Evolutionary conservation across 2,329 filamentous ascomycete species (phyloP), one percentile per base, ranked within the genome.

Genomic region (Botryotinia calthae): DNA sequence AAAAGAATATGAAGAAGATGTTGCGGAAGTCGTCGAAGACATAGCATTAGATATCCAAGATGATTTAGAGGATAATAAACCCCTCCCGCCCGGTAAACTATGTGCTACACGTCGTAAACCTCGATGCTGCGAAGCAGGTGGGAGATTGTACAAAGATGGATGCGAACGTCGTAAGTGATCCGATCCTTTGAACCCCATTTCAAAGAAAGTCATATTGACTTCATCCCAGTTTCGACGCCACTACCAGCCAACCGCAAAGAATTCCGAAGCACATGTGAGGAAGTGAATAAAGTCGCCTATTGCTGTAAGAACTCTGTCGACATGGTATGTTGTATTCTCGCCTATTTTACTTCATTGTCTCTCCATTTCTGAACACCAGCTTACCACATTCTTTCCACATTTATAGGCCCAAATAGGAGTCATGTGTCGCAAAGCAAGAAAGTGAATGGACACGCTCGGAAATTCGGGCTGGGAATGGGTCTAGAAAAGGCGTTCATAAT

Each of bases 71-170:
- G 62, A 31, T 20, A 48, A 9, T 4, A 65, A 42, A 4, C n/a
- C 42, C n/a, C 18, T 31, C 9, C 28, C n/a, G 1, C 42, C 62
- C 9, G 20, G n/a, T 18, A 54, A 54, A 40, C 46, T 67, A n/a
- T 67, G 64, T 34, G 6, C 14, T 34, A n/a, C 16, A 12, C 31
- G 31, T 18, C 46, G 22, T 34, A 67, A 67, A 28, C 64, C 64
- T 37, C 46, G 64, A 67, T 67, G 64, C 46, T 67, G 64, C 25
- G 64, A 67, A n/a, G 12, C 7, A 12, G 46, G 46, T 25, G 64
- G 64, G 4, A 54, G 34, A 40, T 2, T 54, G 1, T 67, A 54
- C 18, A 67, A 28, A 28, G 64, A 67, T 37, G 64, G 46, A 28
- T 67, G 64, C 64, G 64, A 54, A 20, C 34, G 46, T 37, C 31